Base-by-base conservation (phyloP, 2,329 filamentous ascomycete genomes). In the Talaromyces sp. region DNA sequence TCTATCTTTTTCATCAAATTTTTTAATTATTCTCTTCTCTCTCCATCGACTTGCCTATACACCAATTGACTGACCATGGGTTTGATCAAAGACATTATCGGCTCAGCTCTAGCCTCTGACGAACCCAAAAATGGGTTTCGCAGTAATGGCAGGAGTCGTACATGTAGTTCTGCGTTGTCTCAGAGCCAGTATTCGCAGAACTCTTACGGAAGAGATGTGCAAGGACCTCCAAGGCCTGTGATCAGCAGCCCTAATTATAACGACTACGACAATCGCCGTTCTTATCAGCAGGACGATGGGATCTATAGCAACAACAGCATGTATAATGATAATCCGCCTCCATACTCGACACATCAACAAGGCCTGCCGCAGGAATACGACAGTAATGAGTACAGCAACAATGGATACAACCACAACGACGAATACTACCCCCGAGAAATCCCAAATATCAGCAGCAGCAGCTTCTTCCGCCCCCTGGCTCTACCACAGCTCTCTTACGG, bases 1-100 rank as follows among this genome's bases (percentile, higher is more conserved):
- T 29, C 8, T 29, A 29, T 29, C 7, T 29, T 4, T 29, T 7
- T 29, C 27, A 29, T 7, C 27, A 7, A 7, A 29, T 7, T 29
- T 7, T 29, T 29, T 29, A 7, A 7, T 29, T 32, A 12, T 12
- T 32, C 31, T 32, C 31, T 21, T 46, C 14, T 46, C 17, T 29
- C 27, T 7, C 27, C 27, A 29, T 29, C 3, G 6, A 4, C 27
- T 8, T 29, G 7, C 7, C 1, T 46, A 7, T 43, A 21, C 19
- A n/a, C 21, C 41, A 46, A 46, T 21, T n/a, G 8, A 17, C 17
- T n/a, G 8, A 17, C 17, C 38, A 57, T 57, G 54, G 54, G 54
- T 57, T 48, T 57, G 27, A 57, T 57, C 26, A 57, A 21, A 35
- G 38, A 57, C 26, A 21, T 57, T 12, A 21, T 57, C 24, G 35